Evolutionary conservation across 495 filamentous ascomycete species (phyloP).

Genomic region (Talaromyces proteolyticus): DNA sequence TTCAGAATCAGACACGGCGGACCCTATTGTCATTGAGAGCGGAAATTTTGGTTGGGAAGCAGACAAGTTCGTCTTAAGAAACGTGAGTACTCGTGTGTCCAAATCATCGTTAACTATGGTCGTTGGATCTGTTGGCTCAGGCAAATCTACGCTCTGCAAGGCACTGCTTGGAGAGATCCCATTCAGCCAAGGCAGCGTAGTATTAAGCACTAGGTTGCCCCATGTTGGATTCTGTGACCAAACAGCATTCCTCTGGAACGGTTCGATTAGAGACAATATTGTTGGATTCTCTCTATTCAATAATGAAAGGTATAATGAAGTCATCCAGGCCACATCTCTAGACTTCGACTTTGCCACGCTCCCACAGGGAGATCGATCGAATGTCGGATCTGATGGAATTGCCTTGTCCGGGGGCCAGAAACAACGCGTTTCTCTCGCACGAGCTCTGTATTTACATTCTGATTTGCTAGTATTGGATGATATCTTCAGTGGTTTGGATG

Average conservation of each 20-base stretch:
- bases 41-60: constrained; percentile 21
- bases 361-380: constrained; percentile 28
- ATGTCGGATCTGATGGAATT: constrained; percentile 37
- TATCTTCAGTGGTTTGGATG: constrained; percentile 62
- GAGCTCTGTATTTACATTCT: constrained; percentile 58
- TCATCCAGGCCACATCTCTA: constrained; percentile 43
- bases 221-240: constrained; percentile 42
- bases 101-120: constrained; percentile 18
- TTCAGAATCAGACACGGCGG: constrained; percentile 20
- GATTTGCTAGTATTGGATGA: constrained; percentile 68
- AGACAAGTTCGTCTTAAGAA: constrained; percentile 9
- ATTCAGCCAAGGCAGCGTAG: constrained; percentile 7
- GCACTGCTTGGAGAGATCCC: constrained; percentile 21
- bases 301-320: constrained; percentile 18
- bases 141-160: constrained; percentile 21
- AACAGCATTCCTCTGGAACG: too few species aligned
- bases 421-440: constrained; percentile 51
- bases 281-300: too few species aligned
- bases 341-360: constrained; percentile 50
- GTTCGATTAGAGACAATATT: too few species aligned
- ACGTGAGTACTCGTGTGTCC: constrained; percentile 6
- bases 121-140: constrained; percentile 17
- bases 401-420: constrained; percentile 47
- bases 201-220: constrained; percentile 7
- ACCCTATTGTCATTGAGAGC: constrained; percentile 31